Percentiles rank a stretch among this genome's conserved stretches.
Conservation (phyloP, 371 early-diverging fungal genomes). For the Syncephalastrum racemosum region DNA sequence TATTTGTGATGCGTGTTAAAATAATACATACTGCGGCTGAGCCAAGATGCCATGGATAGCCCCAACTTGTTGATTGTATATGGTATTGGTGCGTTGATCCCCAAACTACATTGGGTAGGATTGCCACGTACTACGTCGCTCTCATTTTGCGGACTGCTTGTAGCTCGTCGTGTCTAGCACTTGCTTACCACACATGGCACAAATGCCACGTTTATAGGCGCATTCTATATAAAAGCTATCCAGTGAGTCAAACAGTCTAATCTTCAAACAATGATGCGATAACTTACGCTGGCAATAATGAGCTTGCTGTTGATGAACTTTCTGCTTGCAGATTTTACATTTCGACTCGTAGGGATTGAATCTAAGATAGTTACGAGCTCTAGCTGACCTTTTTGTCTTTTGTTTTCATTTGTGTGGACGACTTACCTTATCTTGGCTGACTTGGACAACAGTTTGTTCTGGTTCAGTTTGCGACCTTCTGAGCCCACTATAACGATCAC, state of each 20-base stretch:
- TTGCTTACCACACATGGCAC: conserved; percentile 79
- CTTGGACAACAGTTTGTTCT: conserved; percentile 70
- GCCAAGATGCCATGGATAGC: too few relatives aligned
- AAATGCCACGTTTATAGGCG: conserved; percentile 74
- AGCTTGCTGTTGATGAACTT: conserved; percentile 63
- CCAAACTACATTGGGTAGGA: too few relatives aligned
- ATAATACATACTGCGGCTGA: too few relatives aligned
- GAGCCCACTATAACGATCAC: conserved; percentile 29
- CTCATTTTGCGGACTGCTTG: conserved; percentile 61
- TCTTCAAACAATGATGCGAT: neutral
- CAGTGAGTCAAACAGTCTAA: neutral
- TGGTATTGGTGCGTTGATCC: too few relatives aligned
- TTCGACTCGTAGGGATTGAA: conserved; percentile 58
- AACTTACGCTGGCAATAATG: conserved; percentile 69
- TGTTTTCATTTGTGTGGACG: neutral
- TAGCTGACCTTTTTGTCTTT: too few relatives aligned
- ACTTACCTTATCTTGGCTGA: conserved; percentile 54
- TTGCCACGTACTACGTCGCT: too few relatives aligned
- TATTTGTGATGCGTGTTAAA: too few relatives aligned
- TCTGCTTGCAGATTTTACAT: conserved; percentile 65
- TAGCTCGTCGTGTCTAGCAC: conserved; percentile 64
- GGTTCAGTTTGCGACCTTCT: conserved; percentile 61
- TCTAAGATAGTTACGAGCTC: conserved; percentile 10
- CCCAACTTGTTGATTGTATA: too few relatives aligned
- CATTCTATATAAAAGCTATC: conserved; percentile 38